Percentiles rank a stretch among this genome's conserved stretches.
Conservation (phyloP, 352 stramenopile species). For the Peronosclerospora sorghi region DNA sequence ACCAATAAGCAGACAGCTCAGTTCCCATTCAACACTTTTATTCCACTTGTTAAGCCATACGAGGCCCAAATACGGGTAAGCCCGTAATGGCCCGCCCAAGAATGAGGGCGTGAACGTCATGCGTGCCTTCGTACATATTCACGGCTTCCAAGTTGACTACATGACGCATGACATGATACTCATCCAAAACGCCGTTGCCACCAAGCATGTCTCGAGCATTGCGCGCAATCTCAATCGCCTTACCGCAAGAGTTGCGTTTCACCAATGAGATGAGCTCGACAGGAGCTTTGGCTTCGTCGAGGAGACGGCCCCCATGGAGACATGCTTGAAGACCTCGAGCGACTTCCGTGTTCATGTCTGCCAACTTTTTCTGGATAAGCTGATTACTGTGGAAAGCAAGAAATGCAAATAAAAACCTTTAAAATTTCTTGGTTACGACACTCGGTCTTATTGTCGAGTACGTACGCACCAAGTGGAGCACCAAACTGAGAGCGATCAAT, state of each 20-base stretch:
- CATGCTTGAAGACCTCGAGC: conserved; percentile 87
- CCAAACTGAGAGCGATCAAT: conserved; percentile 94
- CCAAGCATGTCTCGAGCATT: conserved; percentile 93
- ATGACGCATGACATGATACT: conserved; percentile 98
- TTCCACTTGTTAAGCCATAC: conserved; percentile 21
- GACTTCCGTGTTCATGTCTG: conserved; percentile 96
- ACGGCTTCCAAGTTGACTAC: conserved; percentile 97
- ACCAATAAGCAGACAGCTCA: too few species aligned
- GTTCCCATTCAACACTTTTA: too few species aligned
- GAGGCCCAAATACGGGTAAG: conserved; percentile 90
- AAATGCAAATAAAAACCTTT: too few species aligned
- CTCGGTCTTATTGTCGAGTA: conserved; percentile 5
- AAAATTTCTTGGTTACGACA: too few species aligned
- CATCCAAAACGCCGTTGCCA: conserved; percentile 96
- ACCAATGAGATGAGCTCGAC: conserved; percentile 33
- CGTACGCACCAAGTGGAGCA: conserved; percentile 87
- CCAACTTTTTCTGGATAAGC: conserved; percentile 97
- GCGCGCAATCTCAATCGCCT: conserved; percentile 80
- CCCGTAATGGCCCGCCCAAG: conserved; percentile 94
- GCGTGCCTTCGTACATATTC: conserved; percentile 98
- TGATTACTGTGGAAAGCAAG: conserved; percentile 87
- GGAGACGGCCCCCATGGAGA: conserved; percentile 20
- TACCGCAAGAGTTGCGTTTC: conserved; percentile 41
- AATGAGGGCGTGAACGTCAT: conserved; percentile 98
- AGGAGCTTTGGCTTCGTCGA: conserved; percentile 15